phyloP scores from a whole-genome alignment of 1,284 basidiomycete species.

The Salmacisia buchloeana region DNA sequence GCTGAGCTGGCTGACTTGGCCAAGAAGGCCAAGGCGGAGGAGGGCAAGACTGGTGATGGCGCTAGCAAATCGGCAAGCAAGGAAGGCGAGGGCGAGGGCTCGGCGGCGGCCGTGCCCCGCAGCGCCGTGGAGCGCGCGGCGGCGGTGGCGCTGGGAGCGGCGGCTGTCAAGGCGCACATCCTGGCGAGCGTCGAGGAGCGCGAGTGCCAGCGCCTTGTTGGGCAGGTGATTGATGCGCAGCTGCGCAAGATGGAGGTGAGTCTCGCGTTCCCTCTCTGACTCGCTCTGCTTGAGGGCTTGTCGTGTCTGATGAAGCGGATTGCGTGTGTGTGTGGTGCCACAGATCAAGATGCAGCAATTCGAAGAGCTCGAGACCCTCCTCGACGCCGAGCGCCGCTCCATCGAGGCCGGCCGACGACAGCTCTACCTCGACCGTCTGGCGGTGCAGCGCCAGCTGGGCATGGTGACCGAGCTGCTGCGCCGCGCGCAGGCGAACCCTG shows the following conservation, averaged over 20 bases:
- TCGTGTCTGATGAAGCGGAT: not conserved
- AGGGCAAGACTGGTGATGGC: not conserved
- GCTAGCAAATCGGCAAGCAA: not conserved
- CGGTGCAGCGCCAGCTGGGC: slow-evolving; percentile 43
- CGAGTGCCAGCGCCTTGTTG: slow-evolving; percentile 73
- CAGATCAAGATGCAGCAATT: slow-evolving; percentile 48
- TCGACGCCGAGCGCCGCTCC: slow-evolving; percentile 40
- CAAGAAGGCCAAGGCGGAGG: not conserved
- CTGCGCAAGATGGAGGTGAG: slow-evolving; percentile 79
- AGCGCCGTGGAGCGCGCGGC: slow-evolving; percentile 44
- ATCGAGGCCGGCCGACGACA: slow-evolving; percentile 42
- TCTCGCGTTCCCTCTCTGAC: not conserved
- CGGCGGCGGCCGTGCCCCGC: slow-evolving; percentile 25
- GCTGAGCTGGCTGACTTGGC: not conserved
- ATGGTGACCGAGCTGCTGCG: slow-evolving; percentile 41
- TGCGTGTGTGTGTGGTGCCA: not conserved
- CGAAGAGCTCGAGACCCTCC: slow-evolving; percentile 43
- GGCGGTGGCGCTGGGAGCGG: slow-evolving; percentile 64
- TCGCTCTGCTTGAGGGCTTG: not conserved
- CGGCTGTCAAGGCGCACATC: slow-evolving; percentile 74
- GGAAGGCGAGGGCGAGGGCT: slow-evolving; percentile 26
- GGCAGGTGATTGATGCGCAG: slow-evolving; percentile 81
- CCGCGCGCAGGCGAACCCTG: slow-evolving; percentile 35
- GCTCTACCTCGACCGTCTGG: slow-evolving; percentile 42
- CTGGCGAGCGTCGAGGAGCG: slow-evolving; percentile 80